These are phyloP conservation scores for Penicillium oxalicum DNA, from an alignment of 2,329 filamentous ascomycete genomes.

Conservation along the genomic window DNA sequence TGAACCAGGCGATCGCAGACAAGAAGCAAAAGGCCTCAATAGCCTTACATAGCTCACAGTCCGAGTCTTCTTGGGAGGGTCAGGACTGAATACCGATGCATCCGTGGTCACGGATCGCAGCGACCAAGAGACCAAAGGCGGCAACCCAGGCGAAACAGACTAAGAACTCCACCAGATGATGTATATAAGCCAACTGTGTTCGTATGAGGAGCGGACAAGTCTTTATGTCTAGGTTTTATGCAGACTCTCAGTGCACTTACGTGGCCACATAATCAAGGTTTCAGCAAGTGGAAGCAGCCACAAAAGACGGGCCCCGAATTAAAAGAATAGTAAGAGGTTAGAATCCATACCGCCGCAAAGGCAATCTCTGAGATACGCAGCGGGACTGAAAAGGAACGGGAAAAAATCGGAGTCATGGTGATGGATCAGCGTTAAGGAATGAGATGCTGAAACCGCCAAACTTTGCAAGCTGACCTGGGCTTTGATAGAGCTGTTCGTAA, in stretches of 20 bases:
- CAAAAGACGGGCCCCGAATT: slow-evolving; percentile 43
- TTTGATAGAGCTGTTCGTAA: not conserved
- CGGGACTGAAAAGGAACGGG: slow-evolving; percentile 51
- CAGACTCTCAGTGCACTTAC: slow-evolving; percentile 21
- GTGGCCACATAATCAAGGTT: slow-evolving; percentile 63
- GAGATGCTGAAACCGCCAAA: not conserved
- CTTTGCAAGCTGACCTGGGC: too few species aligned
- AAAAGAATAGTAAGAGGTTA: not conserved
- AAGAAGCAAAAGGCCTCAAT: slow-evolving; percentile 67
- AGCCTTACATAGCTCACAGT: slow-evolving; percentile 66
- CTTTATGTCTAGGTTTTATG: too few species aligned
- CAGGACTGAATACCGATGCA: slow-evolving; percentile 58
- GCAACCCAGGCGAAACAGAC: slow-evolving; percentile 66
- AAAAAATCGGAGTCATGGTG: slow-evolving; percentile 45
- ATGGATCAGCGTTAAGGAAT: not conserved
- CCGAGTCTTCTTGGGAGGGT: slow-evolving; percentile 45
- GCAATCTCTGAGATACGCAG: slow-evolving; percentile 59
- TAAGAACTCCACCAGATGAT: slow-evolving; percentile 53
- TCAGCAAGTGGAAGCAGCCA: slow-evolving; percentile 67
- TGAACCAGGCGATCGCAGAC: slow-evolving; percentile 65
- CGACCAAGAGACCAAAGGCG: slow-evolving; percentile 60
- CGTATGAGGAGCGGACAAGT: not conserved
- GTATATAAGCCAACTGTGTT: slow-evolving; percentile 2
- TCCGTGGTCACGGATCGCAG: slow-evolving; percentile 46
- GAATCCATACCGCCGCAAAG: slow-evolving; percentile 57